A percentile compares a stretch with the other conserved stretches of the same genome.
phyloP scores from a whole-genome alignment of 2,329 filamentous ascomycete genomes.

The Aspergillus costaricaensis region DNA sequence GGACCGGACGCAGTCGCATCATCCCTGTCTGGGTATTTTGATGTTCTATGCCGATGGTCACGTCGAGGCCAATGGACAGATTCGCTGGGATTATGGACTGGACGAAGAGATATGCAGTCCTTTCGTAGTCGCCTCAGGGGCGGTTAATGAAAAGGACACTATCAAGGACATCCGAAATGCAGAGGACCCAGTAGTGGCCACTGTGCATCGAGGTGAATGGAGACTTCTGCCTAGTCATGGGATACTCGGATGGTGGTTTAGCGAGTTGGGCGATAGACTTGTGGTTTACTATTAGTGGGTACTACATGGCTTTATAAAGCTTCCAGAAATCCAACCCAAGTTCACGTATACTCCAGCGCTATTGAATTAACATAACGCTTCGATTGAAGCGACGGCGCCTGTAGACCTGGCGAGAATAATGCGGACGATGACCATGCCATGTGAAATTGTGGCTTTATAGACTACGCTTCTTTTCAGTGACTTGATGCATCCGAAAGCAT shows the following conservation, averaged over 20 bases:
- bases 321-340: no score
- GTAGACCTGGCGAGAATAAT: no score
- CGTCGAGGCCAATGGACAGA: constrained; percentile 18
- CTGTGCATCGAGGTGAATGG: background rate
- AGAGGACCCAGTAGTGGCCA: background rate
- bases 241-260: constrained; percentile 19
- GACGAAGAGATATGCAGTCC: constrained; percentile 3
- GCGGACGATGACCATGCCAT: no score
- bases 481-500: no score
- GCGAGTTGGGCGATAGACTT: constrained; percentile 9
- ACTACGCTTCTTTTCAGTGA: no score
- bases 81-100: constrained; percentile 16
- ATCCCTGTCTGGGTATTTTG: constrained; percentile 14
- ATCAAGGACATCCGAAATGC: constrained; percentile 13
- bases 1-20: constrained; percentile 11
- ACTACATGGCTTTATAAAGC: no score
- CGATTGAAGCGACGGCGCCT: no score
- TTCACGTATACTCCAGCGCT: no score
- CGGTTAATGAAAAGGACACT: constrained; percentile 8
- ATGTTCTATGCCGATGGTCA: constrained; percentile 17
- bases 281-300: no score
- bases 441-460: no score
- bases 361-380: no score
- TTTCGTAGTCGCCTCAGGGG: no score
- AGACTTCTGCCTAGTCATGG: constrained; percentile 12